Base-by-base conservation (phyloP, 768 basidiomycete genomes). In the Pulveroboletus sp. region DNA sequence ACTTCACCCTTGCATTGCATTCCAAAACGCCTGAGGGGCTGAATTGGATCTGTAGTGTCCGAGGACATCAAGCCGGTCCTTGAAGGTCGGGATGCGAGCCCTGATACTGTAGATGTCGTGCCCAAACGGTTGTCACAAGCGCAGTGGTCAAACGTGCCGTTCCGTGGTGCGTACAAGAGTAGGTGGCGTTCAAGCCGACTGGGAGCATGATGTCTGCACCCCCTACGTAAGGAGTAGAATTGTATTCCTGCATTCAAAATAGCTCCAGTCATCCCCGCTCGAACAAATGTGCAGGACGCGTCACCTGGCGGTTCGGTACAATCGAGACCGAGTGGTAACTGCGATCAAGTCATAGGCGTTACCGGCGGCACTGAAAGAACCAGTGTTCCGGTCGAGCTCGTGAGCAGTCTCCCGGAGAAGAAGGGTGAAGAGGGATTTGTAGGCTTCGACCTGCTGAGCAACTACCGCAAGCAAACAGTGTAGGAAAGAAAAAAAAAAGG, bases 21-120 rank as follows among this genome's bases (percentile, higher is more conserved):
- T 75, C n/a, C 86, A 85, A 58, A 90, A 84, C 0, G 79, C 86
- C 63, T 91, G 88, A 7, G 88, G 86, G 0, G 85, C 85, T 4
- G 81, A 76, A 61, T 86, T 83, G 8, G 74, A 77, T 10, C 79
- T 70, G 52, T 81, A 80, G 76, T 82, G 83, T 1, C 84, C 85
- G 44, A 85, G 76, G 43, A 78, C 70, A 50, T 78, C 73, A 4
- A 84, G 65, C 26, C 86, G 73, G 39, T 81, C 67, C 43, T 69
- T 72, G 68, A 79, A 89, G 31, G 82, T 74, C 48, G 87, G 84
- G 71, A 89, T 77, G 20, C 88, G 73, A 0, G 69, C 68, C 14
- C 76, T 76, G 59, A 89, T 80, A 55, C 90, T 88, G 44, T 78
- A 73, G 45, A 88, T 78, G 17, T 49, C 61, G 1, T n/a, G n/a